Percentiles rank a stretch among this genome's conserved stretches.
phyloP scores from a whole-genome alignment of 768 basidiomycete species.

The button mushroom (Agaricus bisporus) region DNA sequence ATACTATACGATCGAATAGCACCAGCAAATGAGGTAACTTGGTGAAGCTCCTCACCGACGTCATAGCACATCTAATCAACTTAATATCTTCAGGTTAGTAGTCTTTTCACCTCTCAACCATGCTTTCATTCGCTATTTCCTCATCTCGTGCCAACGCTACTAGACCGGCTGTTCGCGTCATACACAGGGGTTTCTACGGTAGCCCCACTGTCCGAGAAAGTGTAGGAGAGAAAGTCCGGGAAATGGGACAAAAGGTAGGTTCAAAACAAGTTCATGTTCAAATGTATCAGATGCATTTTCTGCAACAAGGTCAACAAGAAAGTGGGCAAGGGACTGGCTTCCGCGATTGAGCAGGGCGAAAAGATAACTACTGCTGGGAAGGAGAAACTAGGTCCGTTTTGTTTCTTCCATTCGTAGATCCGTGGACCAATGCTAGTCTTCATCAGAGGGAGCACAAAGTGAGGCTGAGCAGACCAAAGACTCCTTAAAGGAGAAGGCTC shows the following conservation, averaged over 20 bases:
- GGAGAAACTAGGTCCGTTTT: constrained; percentile 32
- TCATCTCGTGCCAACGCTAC: background rate
- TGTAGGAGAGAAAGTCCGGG: constrained; percentile 38
- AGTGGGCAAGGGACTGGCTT: constrained; percentile 38
- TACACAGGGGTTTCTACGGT: constrained; percentile 26
- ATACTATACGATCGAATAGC: background rate
- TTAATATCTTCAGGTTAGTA: background rate
- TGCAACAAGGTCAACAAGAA: constrained; percentile 35
- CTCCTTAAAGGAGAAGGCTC: constrained; percentile 29
- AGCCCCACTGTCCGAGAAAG: constrained; percentile 30
- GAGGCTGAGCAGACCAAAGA: constrained; percentile 27
- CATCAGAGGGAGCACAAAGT: constrained; percentile 28
- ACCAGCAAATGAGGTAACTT: constrained; percentile 5
- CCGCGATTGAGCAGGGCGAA: constrained; percentile 42
- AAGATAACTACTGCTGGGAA: constrained; percentile 33
- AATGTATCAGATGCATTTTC: background rate
- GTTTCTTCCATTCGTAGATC: background rate
- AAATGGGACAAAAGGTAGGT: constrained; percentile 36
- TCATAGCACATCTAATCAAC: background rate
- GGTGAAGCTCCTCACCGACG: constrained; percentile 5
- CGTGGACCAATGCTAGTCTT: background rate
- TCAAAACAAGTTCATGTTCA: background rate
- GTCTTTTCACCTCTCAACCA: background rate
- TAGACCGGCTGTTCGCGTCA: background rate
- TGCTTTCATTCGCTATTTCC: background rate